Conservation (phyloP, 148 eudicot genomes). For the Suaeda aralocaspica region DNA sequence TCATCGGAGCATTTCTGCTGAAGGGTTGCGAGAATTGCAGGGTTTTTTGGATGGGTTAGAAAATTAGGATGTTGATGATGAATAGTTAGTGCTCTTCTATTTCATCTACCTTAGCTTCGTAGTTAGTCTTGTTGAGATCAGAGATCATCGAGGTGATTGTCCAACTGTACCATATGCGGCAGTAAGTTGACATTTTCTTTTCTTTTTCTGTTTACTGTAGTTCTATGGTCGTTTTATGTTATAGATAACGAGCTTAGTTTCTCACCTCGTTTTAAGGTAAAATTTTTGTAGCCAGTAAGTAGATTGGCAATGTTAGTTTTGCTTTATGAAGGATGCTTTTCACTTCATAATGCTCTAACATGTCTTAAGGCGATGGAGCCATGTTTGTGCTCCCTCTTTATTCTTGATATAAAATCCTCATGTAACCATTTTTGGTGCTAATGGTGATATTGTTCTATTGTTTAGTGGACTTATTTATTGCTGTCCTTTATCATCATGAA, state of each 20-base stretch:
- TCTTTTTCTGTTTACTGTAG: not conserved
- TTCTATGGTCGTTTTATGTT: slow-evolving; percentile 1
- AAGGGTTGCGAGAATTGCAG: slow-evolving; percentile 85
- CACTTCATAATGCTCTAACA: not conserved
- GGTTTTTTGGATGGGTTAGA: slow-evolving; percentile 66
- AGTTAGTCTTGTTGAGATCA: not conserved
- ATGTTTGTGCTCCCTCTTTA: not conserved
- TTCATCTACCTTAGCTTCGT: not conserved
- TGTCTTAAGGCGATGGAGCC: not conserved
- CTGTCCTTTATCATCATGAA: too few species aligned
- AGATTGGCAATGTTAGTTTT: slow-evolving; percentile 20
- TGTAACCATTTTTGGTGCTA: too few species aligned
- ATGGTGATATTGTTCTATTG: too few species aligned
- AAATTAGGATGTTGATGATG: slow-evolving; percentile 38
- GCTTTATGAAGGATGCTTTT: too few species aligned
- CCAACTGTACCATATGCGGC: slow-evolving; percentile 45
- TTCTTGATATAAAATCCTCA: not conserved
- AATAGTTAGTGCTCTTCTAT: not conserved
- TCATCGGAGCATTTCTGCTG: slow-evolving; percentile 80
- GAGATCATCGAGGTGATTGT: slow-evolving; percentile 26
- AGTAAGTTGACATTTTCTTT: slow-evolving; percentile 15
- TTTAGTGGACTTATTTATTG: too few species aligned
- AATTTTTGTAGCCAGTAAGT: slow-evolving; percentile 20
- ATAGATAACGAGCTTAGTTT: slow-evolving; percentile 14
- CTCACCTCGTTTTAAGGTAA: too few species aligned